phyloP scores from a whole-genome alignment of 1,284 basidiomycete species.

The Wallemia ichthyophaga region DNA sequence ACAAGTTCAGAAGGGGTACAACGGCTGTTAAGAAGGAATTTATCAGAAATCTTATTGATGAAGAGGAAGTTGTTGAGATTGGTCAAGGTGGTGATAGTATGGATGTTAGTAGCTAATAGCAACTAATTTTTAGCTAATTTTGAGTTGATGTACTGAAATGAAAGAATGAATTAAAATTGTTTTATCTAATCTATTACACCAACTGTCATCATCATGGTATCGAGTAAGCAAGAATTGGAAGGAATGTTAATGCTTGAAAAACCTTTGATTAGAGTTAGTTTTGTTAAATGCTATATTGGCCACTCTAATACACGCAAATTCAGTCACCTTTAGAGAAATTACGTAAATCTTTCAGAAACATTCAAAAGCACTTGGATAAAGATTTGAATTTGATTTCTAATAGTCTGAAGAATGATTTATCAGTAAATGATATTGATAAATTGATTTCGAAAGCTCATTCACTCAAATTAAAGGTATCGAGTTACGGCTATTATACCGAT shows the following conservation, averaged over 20 bases:
- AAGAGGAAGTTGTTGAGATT: conserved; percentile 25
- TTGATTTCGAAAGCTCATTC: conserved; percentile 44
- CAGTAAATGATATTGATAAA: conserved; percentile 25
- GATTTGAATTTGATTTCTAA: conserved; percentile 31
- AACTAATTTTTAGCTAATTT: neutral
- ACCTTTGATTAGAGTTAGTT: conserved; percentile 39
- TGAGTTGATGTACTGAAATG: neutral
- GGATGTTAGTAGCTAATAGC: no score
- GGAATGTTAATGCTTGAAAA: conserved; percentile 63
- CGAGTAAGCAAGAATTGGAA: conserved; percentile 16
- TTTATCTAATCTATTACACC: no score
- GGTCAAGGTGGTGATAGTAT: neutral
- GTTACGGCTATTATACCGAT: conserved; percentile 2
- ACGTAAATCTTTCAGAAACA: conserved; percentile 46
- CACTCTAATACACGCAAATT: conserved; percentile 1
- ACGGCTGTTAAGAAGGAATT: conserved; percentile 61
- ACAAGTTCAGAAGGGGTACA: conserved; percentile 56
- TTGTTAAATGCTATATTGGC: conserved; percentile 4
- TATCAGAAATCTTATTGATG: conserved; percentile 36
- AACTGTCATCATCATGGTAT: no score
- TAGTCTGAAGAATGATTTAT: conserved; percentile 25
- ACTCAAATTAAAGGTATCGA: conserved; percentile 44
- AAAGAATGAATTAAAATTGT: no score
- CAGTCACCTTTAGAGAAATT: conserved; percentile 65
- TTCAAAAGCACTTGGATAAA: conserved; percentile 46